phyloP scores from a whole-genome alignment of 768 basidiomycete genomes.

The Kwoniella sp. region DNA sequence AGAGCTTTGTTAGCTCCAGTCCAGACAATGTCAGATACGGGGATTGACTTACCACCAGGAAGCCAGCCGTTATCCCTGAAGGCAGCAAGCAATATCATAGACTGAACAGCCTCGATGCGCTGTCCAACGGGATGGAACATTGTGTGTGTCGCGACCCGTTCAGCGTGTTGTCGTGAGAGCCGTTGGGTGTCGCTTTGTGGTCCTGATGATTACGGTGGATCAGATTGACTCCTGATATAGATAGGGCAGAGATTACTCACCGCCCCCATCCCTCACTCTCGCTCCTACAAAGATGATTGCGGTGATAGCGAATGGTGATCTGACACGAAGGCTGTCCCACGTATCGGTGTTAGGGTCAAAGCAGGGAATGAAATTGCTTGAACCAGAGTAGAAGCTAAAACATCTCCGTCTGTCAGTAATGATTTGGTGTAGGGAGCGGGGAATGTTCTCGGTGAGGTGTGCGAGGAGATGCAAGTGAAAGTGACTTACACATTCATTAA shows the following conservation, averaged over 20 bases:
- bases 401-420: too few relatives aligned
- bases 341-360: conserved; percentile 83
- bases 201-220: conserved; percentile 57
- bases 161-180: conserved; percentile 79
- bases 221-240: conserved; percentile 8
- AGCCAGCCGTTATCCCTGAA: conserved; percentile 98
- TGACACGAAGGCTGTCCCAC: conserved; percentile 75
- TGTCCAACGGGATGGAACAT: conserved; percentile 78
- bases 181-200: conserved; percentile 72
- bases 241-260: conserved; percentile 58
- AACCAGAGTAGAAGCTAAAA: conserved; percentile 91
- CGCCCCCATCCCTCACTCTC: conserved; percentile 85
- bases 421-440: too few relatives aligned
- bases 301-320: conserved; percentile 90
- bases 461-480: neutral
- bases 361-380: conserved; percentile 84
- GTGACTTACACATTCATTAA: conserved; percentile 75
- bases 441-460: neutral
- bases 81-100: conserved; percentile 89
- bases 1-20: neutral
- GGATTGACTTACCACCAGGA: conserved; percentile 65
- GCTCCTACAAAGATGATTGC: conserved; percentile 93
- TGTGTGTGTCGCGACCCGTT: conserved; percentile 76
- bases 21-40: neutral
- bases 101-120: conserved; percentile 83